Conservation (phyloP, 2,329 filamentous ascomycete genomes). For the Pestalotiopsis sp. region DNA sequence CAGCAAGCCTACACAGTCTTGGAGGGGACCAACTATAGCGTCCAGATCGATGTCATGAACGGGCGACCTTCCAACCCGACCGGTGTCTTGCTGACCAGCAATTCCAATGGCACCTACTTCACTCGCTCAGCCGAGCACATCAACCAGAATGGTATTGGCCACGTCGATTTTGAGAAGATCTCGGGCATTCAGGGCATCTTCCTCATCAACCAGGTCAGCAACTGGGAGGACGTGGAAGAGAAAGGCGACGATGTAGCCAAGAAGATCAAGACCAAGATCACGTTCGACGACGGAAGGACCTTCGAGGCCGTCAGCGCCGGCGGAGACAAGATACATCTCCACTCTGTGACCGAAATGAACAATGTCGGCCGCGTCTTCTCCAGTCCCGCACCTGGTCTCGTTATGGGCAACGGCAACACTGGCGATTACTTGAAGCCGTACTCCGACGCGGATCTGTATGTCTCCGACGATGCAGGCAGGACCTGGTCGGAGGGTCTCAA, state of each 20-base stretch:
- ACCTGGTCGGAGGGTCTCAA: constrained; percentile 77
- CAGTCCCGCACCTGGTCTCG: constrained; percentile 86
- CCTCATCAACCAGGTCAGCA: constrained; percentile 84
- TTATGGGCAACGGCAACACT: constrained; percentile 93
- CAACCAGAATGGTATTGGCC: constrained; percentile 74
- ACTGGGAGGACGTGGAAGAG: constrained; percentile 72
- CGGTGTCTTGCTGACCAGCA: constrained; percentile 91
- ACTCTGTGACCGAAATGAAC: constrained; percentile 83
- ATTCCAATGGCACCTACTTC: constrained; percentile 96
- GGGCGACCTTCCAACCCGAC: constrained; percentile 65
- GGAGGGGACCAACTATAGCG: constrained; percentile 96
- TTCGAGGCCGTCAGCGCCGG: constrained; percentile 73
- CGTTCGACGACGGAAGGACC: constrained; percentile 90
- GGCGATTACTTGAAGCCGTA: constrained; percentile 73
- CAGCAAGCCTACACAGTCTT: constrained; percentile 91
- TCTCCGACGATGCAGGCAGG: constrained; percentile 87
- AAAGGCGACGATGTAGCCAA: constrained; percentile 53
- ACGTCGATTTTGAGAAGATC: constrained; percentile 95
- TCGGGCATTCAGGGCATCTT: constrained; percentile 89
- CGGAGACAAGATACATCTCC: constrained; percentile 74
- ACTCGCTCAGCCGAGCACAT: constrained; percentile 89
- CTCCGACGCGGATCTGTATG: constrained; percentile 74
- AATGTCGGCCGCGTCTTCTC: constrained; percentile 89
- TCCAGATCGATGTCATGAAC: constrained; percentile 92
- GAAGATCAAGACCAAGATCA: constrained; percentile 78